Evolutionary conservation across 2,329 filamentous ascomycete genomes (phyloP).

Genomic region (Penicillium sclerotiorum): DNA sequence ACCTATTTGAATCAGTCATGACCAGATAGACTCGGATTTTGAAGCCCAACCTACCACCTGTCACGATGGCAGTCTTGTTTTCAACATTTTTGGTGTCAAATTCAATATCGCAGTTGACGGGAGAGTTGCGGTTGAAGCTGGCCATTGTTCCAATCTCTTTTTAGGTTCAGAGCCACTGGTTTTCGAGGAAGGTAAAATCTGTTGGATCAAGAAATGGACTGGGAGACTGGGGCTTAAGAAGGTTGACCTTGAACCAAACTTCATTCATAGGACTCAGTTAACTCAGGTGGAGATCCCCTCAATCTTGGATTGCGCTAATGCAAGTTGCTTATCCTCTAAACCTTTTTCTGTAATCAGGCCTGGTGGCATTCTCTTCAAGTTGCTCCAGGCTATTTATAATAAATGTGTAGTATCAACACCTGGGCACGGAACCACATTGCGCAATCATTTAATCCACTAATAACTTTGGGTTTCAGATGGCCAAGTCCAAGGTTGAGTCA

Average conservation of each 20-base stretch:
- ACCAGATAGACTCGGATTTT: too few relatives aligned
- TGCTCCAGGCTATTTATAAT: too few relatives aligned
- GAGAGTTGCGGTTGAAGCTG: background rate
- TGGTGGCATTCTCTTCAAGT: too few relatives aligned
- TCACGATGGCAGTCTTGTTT: slow-evolving; percentile 38
- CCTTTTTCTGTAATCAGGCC: too few relatives aligned
- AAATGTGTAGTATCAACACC: too few relatives aligned
- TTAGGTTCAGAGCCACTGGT: background rate
- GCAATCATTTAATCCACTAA: too few relatives aligned
- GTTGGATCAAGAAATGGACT: background rate
- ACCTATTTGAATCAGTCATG: slow-evolving; percentile 18
- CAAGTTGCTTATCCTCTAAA: background rate
- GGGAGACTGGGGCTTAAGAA: background rate
- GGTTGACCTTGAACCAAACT: background rate
- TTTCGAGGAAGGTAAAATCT: background rate
- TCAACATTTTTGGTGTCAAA: slow-evolving; percentile 13
- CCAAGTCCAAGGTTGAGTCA: too few relatives aligned
- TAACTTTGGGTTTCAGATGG: too few relatives aligned
- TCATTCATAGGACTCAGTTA: background rate
- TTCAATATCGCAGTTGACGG: background rate
- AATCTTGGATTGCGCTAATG: background rate
- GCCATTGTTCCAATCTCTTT: background rate
- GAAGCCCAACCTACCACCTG: slow-evolving; percentile 7
- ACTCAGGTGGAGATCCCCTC: background rate
- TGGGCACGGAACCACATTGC: too few relatives aligned